Conservation (phyloP, 2,329 filamentous ascomycete genomes). For the Elsinoe australis region DNA sequence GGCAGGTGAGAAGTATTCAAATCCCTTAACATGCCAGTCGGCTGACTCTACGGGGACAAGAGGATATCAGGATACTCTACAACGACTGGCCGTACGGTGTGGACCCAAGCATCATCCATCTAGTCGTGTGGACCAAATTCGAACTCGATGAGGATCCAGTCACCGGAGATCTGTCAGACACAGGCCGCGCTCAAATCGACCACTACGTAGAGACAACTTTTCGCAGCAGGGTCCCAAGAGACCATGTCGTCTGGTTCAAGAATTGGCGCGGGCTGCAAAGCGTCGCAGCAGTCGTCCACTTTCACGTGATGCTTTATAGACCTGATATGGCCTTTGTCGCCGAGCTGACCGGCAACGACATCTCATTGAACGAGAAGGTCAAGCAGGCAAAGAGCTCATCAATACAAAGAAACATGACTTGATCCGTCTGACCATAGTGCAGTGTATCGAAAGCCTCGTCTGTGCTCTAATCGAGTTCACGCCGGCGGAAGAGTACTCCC, state of each 20-base stretch:
- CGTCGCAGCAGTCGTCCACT: conserved; percentile 80
- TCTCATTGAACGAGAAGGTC: conserved; percentile 46
- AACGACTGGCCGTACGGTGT: conserved; percentile 96
- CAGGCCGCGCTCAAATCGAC: conserved; percentile 58
- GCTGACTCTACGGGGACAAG: conserved; percentile 28
- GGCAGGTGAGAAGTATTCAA: conserved; percentile 31
- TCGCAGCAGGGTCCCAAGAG: conserved; percentile 42
- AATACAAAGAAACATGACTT: neutral
- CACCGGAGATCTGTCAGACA: conserved; percentile 58
- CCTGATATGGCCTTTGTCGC: conserved; percentile 62
- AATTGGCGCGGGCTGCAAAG: conserved; percentile 85
- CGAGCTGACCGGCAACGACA: conserved; percentile 65
- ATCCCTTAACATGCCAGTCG: conserved; percentile 5
- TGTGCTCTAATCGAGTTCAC: too few species aligned
- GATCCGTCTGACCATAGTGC: too few species aligned
- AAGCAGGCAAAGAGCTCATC: neutral
- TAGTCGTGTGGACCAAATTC: conserved; percentile 93
- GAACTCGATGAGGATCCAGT: conserved; percentile 60
- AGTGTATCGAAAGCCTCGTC: too few species aligned
- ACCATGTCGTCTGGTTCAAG: conserved; percentile 74
- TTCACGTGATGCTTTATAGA: conserved; percentile 84
- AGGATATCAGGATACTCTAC: conserved; percentile 64
- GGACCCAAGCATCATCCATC: conserved; percentile 66
- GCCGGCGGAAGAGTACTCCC: too few species aligned
- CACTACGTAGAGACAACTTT: conserved; percentile 64